Evolutionary conservation across 345 rosid species (phyloP).

Genomic region (Acer yangbiense): DNA sequence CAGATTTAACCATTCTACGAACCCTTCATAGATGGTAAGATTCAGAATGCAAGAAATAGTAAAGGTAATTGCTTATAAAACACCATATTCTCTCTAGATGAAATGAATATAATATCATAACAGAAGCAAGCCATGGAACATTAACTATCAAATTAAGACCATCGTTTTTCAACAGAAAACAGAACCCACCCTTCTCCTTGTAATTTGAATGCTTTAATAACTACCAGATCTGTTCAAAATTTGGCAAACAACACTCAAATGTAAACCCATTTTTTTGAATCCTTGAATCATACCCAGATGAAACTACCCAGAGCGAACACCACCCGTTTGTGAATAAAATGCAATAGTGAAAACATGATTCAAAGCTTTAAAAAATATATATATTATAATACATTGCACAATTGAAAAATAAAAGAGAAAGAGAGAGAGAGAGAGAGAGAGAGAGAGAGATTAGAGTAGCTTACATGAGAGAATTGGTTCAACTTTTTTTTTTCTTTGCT

Average conservation of each 20-base stretch:
- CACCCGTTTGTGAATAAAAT: not conserved
- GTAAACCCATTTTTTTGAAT: no score
- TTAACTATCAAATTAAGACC: not conserved
- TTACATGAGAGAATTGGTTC: constrained; percentile 1
- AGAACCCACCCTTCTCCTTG: not conserved
- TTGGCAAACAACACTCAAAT: no score
- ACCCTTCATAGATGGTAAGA: no score
- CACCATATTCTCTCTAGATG: not conserved
- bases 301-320: not conserved
- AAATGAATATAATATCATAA: not conserved
- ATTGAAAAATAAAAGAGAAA: no score
- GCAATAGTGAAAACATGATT: not conserved
- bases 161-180: not conserved
- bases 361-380: not conserved
- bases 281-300: not conserved
- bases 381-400: not conserved
- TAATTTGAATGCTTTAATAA: not conserved
- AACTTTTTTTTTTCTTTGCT: not conserved
- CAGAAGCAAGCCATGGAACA: not conserved
- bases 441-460: not conserved
- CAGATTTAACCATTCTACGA: no score
- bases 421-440: no score
- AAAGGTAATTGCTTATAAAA: not conserved
- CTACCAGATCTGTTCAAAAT: constrained; percentile 2
- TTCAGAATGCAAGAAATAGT: not conserved